A percentile compares a stretch with the other conserved stretches of the same genome.
These are phyloP conservation scores for Didymella keratinophila DNA, from an alignment of 2,329 filamentous ascomycete genomes.

Conservation along the genomic window DNA sequence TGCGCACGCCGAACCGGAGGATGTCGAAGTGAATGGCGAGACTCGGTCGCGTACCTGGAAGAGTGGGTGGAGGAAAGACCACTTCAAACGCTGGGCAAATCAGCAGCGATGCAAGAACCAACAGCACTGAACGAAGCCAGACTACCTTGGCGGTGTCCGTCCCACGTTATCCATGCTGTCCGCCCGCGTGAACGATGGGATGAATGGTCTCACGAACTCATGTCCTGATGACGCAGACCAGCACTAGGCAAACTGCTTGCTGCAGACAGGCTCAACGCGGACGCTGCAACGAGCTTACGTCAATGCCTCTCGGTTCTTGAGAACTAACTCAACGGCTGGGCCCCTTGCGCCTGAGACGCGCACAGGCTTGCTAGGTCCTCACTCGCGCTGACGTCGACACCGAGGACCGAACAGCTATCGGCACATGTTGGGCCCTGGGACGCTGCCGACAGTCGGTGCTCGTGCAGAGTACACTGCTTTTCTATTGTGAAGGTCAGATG, in stretches of 20 bases:
- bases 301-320: neutral
- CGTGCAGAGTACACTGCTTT: too few relatives aligned
- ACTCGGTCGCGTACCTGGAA: constrained; percentile 29
- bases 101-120: constrained; percentile 40
- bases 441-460: neutral
- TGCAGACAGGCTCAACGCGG: neutral
- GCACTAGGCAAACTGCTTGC: neutral
- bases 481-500: too few relatives aligned
- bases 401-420: neutral
- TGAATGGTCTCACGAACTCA: neutral
- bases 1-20: constrained; percentile 22
- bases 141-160: neutral
- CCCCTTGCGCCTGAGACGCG: neutral
- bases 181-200: neutral
- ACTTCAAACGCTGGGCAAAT: constrained; percentile 38
- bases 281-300: neutral
- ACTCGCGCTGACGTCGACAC: neutral
- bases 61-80: constrained; percentile 44
- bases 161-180: neutral
- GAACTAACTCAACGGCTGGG: neutral
- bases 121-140: constrained; percentile 20
- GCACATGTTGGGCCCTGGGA: neutral
- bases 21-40: constrained; percentile 24
- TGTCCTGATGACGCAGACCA: neutral
- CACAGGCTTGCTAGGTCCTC: neutral